phyloP scores from a whole-genome alignment of 169 alveolate genomes.

The Plasmodium coatneyi region DNA sequence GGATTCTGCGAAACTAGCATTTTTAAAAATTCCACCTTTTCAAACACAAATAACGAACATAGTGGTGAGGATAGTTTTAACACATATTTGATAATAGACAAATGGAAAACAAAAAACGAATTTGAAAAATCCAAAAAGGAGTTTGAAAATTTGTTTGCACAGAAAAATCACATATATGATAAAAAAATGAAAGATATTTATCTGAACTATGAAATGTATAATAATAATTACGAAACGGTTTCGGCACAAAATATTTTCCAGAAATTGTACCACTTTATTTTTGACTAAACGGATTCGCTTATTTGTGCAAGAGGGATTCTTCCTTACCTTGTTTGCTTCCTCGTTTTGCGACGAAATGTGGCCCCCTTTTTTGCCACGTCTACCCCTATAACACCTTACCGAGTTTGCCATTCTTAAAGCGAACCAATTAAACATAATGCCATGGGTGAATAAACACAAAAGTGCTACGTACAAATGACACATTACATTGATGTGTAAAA shows the following conservation, averaged over 20 bases:
- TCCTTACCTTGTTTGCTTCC: neutral
- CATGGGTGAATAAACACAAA: neutral
- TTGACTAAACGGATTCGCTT: neutral
- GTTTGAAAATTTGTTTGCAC: constrained; percentile 37
- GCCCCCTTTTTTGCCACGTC: neutral
- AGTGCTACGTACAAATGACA: neutral
- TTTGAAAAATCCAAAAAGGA: constrained; percentile 64
- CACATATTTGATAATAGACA: constrained; percentile 57
- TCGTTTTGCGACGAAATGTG: neutral
- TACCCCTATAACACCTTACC: neutral
- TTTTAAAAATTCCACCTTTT: constrained; percentile 55
- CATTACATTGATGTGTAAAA: neutral
- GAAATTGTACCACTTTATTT: constrained; percentile 16
- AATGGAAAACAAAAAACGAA: constrained; percentile 56
- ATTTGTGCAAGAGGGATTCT: neutral
- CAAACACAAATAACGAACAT: constrained; percentile 13
- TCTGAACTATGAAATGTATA: constrained; percentile 34
- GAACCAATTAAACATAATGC: neutral
- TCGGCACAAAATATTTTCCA: constrained; percentile 54
- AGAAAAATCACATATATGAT: constrained; percentile 46
- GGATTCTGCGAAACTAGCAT: constrained; percentile 69
- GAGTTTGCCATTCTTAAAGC: neutral
- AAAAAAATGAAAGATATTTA: constrained; percentile 56
- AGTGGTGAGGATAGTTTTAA: constrained; percentile 41
- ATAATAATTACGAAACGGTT: constrained; percentile 53